Percentiles rank a stretch among this genome's conserved stretches.
These are phyloP conservation scores for Cicer yamashitae DNA, from an alignment of 306 rosid species.

Conservation along the genomic window DNA sequence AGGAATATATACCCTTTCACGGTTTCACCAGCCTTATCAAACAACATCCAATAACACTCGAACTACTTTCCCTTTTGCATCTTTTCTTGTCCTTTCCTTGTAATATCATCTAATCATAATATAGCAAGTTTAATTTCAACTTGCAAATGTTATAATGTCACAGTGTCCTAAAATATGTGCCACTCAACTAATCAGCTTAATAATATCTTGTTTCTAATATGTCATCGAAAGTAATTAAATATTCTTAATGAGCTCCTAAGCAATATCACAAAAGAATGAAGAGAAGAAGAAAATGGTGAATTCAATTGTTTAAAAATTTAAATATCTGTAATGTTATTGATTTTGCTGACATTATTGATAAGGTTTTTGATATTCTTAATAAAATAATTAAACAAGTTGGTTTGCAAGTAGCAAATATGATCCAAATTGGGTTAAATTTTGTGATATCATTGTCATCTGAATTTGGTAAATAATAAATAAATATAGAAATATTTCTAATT, in stretches of 20 bases:
- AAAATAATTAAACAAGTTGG: conserved; percentile 16
- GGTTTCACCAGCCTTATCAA: conserved; percentile 37
- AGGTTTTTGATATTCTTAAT: background rate
- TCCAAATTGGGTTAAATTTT: conserved; percentile 5
- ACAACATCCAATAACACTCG: conserved; percentile 5
- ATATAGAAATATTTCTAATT: background rate
- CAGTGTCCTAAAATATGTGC: background rate
- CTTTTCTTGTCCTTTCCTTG: conserved; percentile 14
- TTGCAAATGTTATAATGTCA: conserved; percentile 19
- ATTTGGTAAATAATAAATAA: background rate
- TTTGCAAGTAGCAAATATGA: conserved; percentile 21
- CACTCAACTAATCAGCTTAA: conserved; percentile 1
- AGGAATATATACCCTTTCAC: conserved; percentile 1
- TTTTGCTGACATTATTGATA: conserved; percentile 19
- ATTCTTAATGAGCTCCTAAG: background rate
- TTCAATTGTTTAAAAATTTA: background rate
- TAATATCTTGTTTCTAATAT: background rate
- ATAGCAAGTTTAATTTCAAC: conserved; percentile 5
- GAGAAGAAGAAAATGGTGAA: background rate
- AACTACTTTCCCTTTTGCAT: conserved; percentile 15
- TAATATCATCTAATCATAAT: background rate
- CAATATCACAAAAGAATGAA: background rate
- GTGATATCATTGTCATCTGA: background rate
- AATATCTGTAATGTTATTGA: conserved; percentile 5
- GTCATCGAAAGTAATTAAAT: background rate